Base-by-base conservation (phyloP, 208 protist genomes). In the Trypanosoma scelopori region DNA sequence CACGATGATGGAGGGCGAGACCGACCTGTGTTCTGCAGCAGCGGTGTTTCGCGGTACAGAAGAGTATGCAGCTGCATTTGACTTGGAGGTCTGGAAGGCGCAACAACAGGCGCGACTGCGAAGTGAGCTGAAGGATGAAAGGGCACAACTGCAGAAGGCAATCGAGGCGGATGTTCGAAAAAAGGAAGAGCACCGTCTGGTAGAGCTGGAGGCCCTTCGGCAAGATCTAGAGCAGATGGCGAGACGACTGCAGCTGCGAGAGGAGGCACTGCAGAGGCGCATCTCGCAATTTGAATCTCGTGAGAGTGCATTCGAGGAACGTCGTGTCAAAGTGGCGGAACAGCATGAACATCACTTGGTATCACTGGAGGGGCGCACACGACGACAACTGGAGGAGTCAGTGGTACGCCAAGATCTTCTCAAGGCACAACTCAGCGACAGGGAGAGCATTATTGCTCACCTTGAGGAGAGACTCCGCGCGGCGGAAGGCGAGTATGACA, bases 1-100 rank as follows among this genome's bases (percentile, higher is more conserved):
- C n/a, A 37, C 32, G 32, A 37, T 37, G 25, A 73, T 66, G 59
- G 59, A 67, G 6, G 52, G 16, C 3, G 68, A 73, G 18, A 39
- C 28, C 35, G 63, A 69, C 4, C 15, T 62, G 22, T 73, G 62
- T 1, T 46, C 68, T 1, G 52, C 69, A 5, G 46, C 71, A 6
- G 66, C 63, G 25, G 76, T 49, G 15, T 73, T 93, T 37, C 85
- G 91, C 18, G 79, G 65, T 45, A 90, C 89, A 3, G 81, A 82
- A 15, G 92, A 95, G 84, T 97, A 94, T 70, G 78, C 81, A 5
- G 83, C 85, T 15, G 89, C 86, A 15, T 97, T 94, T 74, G 87
- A 95, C 60, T 63, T 95, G 15, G 89, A 97, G 60, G 80, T 97
- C 49, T 97, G 92, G 90, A 94, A 95, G 69, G 86, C 86, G 32